phyloP scores from a whole-genome alignment of 2,329 filamentous ascomycete species.

The Penicillium sp. region DNA sequence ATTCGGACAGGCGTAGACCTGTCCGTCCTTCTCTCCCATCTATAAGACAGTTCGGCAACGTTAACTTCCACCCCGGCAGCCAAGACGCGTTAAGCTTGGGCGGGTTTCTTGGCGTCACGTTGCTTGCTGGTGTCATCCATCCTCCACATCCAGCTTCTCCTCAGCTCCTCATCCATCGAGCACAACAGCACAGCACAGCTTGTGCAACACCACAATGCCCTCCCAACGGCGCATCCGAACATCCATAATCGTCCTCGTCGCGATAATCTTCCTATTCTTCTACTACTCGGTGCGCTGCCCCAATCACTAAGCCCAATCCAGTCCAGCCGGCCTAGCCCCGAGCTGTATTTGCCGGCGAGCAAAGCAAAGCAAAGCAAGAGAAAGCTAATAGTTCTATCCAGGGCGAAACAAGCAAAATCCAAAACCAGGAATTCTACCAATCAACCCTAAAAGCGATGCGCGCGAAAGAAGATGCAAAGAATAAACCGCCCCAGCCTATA shows the following conservation, averaged over 20 bases:
- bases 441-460: conserved; percentile 60
- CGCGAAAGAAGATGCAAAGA: conserved; percentile 48
- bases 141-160: background rate
- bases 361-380: too few species aligned
- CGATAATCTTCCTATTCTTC: conserved; percentile 68
- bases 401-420: conserved; percentile 45
- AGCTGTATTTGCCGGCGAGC: too few species aligned
- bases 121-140: background rate
- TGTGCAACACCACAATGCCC: conserved; percentile 57
- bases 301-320: background rate
- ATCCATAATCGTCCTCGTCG: conserved; percentile 66
- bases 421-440: conserved; percentile 57
- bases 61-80: too few species aligned
- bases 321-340: too few species aligned
- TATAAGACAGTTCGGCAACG: too few species aligned
- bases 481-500: conserved; percentile 52
- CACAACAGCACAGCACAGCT: background rate
- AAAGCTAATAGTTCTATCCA: conserved; percentile 18
- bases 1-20: background rate
- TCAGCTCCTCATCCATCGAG: background rate
- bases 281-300: conserved; percentile 76
- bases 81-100: conserved; percentile 1
- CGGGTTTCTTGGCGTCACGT: conserved; percentile 2
- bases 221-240: conserved; percentile 72
- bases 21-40: too few species aligned